phyloP scores from a whole-genome alignment of 352 stramenopile species.

The Blastocystis hominis region DNA sequence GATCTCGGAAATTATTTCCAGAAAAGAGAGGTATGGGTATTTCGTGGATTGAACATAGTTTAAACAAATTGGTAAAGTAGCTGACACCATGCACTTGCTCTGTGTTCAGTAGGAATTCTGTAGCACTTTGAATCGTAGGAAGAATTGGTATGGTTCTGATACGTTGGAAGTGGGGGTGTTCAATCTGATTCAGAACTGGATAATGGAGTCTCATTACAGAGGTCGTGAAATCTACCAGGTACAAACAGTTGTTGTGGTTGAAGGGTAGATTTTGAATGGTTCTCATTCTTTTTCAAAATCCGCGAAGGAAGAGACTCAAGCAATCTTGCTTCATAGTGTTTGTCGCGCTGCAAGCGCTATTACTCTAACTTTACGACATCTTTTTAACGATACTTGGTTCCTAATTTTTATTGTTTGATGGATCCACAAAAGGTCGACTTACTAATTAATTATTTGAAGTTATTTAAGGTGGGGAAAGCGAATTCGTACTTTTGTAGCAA shows the following conservation, averaged over 20 bases:
- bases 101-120: background rate
- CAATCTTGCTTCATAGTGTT: background rate
- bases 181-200: background rate
- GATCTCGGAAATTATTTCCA: background rate
- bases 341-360: background rate
- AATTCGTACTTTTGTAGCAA: background rate
- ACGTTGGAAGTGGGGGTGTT: background rate
- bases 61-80: background rate
- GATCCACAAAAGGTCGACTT: background rate
- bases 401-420: background rate
- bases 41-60: background rate
- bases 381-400: constrained; percentile 2
- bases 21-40: background rate
- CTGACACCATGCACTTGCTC: background rate
- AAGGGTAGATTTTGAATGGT: background rate
- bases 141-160: background rate
- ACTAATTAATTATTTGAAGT: background rate
- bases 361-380: background rate
- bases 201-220: background rate
- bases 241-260: background rate
- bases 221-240: constrained; percentile 17
- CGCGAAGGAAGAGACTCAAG: background rate
- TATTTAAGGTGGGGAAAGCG: background rate
- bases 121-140: background rate
- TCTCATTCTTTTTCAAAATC: background rate